Evolutionary conservation across 2,329 filamentous ascomycete genomes (phyloP).

Genomic region (Pseudocercospora eumusae): DNA sequence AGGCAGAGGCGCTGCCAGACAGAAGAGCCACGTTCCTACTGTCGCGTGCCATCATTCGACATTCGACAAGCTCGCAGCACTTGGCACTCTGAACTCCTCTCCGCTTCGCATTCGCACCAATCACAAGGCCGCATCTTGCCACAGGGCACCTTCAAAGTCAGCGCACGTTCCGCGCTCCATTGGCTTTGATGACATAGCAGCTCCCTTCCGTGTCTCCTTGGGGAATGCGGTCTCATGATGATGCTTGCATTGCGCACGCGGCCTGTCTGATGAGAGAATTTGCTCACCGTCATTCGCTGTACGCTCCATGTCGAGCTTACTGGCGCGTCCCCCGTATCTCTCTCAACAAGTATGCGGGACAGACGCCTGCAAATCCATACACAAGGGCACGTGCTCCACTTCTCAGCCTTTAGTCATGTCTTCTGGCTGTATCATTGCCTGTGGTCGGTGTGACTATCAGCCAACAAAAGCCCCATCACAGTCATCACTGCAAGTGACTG

Average conservation of each 20-base stretch:
- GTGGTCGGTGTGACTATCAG: neutral
- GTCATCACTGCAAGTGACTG: neutral
- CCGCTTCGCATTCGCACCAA: neutral
- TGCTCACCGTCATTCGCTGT: neutral
- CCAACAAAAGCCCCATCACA: neutral
- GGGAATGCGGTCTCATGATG: neutral
- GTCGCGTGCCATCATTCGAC: constrained; percentile 25
- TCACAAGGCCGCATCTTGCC: neutral
- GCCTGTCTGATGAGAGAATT: neutral
- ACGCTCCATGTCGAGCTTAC: too few species aligned
- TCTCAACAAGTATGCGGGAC: neutral
- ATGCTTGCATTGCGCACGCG: neutral
- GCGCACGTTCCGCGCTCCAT: constrained; percentile 2
- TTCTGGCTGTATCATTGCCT: neutral
- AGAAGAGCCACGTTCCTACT: constrained; percentile 21
- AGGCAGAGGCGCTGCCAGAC: constrained; percentile 10
- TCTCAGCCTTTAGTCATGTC: neutral
- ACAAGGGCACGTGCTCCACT: constrained; percentile 3
- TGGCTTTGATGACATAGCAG: constrained; percentile 4
- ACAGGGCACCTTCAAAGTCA: constrained; percentile 1
- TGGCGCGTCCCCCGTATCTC: neutral
- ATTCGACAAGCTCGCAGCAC: constrained; percentile 11
- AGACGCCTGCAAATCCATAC: neutral
- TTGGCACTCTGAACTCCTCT: neutral
- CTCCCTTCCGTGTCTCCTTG: neutral